Base-by-base conservation (phyloP, 2,329 filamentous ascomycete genomes). In the Rutstroemia sydowiana region DNA sequence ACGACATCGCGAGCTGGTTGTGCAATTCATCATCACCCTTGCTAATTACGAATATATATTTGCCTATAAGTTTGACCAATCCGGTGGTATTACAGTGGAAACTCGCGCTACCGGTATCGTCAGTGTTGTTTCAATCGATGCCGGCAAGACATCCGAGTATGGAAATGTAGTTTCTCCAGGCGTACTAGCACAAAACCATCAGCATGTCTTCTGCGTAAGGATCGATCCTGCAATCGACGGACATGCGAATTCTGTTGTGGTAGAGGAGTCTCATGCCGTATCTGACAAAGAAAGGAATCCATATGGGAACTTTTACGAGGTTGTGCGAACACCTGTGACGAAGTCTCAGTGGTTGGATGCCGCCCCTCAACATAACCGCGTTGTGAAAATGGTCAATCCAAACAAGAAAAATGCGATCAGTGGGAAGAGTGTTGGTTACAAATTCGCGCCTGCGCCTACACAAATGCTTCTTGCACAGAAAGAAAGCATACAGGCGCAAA, bases 351-450 rank as follows among this genome's bases (percentile, higher is more conserved):
- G 69, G 20, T 63, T 75, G 1, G 73, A 74, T 34, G 74, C 74
- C 0, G 71, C 70, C 31, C 72, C 73, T 5, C 56, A 65, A 30
- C 66, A 70, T 44, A 75, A 76, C 58, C 76, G 88, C 9, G 88
- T 88, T 0, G 93, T 91, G 87, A 90, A 95, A 53, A 93, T 95
- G 66, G 79, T 79, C 63, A 95, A 95, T 69, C 84, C 85, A 60
- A 84, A 75, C 69, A 88, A 84, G 66, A 64, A 90, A 14, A 89
- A 95, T 68, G 84, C 86, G 0, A 85, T 90, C 71, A 90, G 84
- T 67, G 82, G 87, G 65, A 93, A 91, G 70, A 87, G 88, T 0
- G 82, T 84, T 0, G 83, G 80, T 40, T 95, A 95, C 67, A 95
- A 95, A 74, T 80, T 95, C 3, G 87, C 95, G 21, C 91, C 87